Conservation (phyloP, 495 filamentous ascomycete species). For the Penicillium ucsense region DNA sequence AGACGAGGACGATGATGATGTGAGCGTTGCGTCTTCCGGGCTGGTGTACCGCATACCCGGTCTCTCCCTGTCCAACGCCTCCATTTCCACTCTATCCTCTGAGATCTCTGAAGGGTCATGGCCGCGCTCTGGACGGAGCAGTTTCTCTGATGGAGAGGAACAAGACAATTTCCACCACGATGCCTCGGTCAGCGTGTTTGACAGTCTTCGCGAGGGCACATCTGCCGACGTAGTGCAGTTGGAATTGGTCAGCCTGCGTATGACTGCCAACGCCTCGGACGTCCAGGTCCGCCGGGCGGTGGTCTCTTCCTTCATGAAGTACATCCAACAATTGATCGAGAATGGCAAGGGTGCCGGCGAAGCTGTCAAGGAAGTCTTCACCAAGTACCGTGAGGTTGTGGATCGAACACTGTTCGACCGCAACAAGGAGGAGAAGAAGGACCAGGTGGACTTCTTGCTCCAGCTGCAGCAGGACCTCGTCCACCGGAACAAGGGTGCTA, state of each 20-base stretch:
- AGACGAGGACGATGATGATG: constrained; percentile 36
- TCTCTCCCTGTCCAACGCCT: constrained; percentile 63
- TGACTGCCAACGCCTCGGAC: constrained; percentile 83
- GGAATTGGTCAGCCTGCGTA: constrained; percentile 80
- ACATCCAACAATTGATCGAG: constrained; percentile 63
- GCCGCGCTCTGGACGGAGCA: constrained; percentile 42
- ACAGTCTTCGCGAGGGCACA: constrained; percentile 63
- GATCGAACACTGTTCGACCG: constrained; percentile 50
- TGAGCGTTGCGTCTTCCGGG: constrained; percentile 41
- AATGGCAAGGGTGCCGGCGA: constrained; percentile 48
- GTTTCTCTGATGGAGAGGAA: constrained; percentile 49
- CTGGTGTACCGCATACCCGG: constrained; percentile 60
- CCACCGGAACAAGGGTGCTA: constrained; percentile 48
- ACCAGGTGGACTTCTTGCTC: constrained; percentile 79
- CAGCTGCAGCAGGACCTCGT: constrained; percentile 71
- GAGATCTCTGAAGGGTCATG: constrained; percentile 37
- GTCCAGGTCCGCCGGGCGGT: constrained; percentile 79
- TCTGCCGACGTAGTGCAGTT: constrained; percentile 79
- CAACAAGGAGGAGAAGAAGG: constrained; percentile 46
- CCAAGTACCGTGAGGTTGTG: constrained; percentile 46
- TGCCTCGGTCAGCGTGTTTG: constrained; percentile 72
- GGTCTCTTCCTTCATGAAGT: constrained; percentile 73
- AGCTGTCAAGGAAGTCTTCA: constrained; percentile 54
- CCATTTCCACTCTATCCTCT: constrained; percentile 64
- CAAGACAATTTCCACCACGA: constrained; percentile 75